Percentiles rank a stretch among this genome's conserved stretches.
These are phyloP conservation scores for Trichoderma afroharzianum DNA, from an alignment of 2,329 filamentous ascomycete genomes.

Conservation along the genomic window DNA sequence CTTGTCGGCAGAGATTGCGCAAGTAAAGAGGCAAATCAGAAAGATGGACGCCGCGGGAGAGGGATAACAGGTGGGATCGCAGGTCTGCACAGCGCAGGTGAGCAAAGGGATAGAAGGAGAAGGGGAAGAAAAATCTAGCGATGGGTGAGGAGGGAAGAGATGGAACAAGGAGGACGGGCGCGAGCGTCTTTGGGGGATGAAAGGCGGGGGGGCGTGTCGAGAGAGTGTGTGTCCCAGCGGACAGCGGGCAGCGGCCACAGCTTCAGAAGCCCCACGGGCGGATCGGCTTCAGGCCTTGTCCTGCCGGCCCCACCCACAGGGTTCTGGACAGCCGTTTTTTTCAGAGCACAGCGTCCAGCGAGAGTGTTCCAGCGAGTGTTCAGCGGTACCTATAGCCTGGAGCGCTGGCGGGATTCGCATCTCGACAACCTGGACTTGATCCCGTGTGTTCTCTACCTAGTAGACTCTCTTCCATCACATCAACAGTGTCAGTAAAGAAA, in stretches of 20 bases:
- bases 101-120: background rate
- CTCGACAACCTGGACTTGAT: background rate
- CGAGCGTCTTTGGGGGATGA: constrained; percentile 11
- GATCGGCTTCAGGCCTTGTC: constrained; percentile 21
- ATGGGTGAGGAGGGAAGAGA: constrained; percentile 14
- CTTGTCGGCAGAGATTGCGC: background rate
- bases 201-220: constrained; percentile 18
- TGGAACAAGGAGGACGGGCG: constrained; percentile 16
- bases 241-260: constrained; percentile 19
- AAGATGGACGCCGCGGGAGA: background rate
- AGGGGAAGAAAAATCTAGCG: background rate
- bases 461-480: background rate
- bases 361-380: background rate
- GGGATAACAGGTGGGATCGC: background rate
- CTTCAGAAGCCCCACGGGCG: constrained; percentile 20
- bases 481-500: background rate
- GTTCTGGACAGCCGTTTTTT: constrained; percentile 14
- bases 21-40: background rate
- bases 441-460: background rate
- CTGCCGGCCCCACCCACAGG: constrained; percentile 21
- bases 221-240: constrained; percentile 6
- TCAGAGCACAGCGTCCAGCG: background rate
- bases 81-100: background rate
- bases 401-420: background rate
- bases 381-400: background rate